A percentile compares a stretch with the other conserved stretches of the same genome.
Conservation (phyloP, 2,329 filamentous ascomycete genomes). For the Alternaria sp. region DNA sequence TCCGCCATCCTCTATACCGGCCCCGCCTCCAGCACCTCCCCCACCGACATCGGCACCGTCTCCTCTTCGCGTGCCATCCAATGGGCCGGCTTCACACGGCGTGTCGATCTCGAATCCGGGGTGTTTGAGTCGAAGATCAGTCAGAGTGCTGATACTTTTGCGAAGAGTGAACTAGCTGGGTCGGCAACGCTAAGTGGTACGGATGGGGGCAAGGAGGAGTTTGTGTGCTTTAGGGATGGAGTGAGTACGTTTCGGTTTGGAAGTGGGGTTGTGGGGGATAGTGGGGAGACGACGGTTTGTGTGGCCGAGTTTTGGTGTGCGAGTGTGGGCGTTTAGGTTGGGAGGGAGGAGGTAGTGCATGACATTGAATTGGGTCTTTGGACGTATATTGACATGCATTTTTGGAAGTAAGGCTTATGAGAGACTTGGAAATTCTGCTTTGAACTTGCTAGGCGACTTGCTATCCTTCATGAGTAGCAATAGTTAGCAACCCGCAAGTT, state of each 20-base stretch:
- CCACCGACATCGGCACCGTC: constrained; percentile 11
- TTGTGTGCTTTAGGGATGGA: constrained; percentile 29
- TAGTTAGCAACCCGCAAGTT: not conserved
- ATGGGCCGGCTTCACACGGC: constrained; percentile 10
- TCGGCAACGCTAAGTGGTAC: constrained; percentile 7
- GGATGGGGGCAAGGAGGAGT: constrained; percentile 13
- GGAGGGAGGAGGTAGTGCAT: not conserved
- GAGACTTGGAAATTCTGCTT: too few relatives aligned
- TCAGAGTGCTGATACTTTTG: constrained; percentile 11
- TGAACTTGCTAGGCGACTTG: not conserved
- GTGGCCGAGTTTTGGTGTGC: constrained; percentile 28
- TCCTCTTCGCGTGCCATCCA: not conserved
- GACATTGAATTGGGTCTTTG: not conserved
- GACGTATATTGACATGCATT: not conserved
- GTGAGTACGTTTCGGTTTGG: constrained; percentile 13
- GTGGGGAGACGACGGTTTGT: constrained; percentile 11
- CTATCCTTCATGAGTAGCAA: not conserved
- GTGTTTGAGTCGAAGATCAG: constrained; percentile 17
- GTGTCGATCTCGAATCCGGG: not conserved
- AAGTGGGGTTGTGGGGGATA: constrained; percentile 2
- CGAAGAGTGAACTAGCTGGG: constrained; percentile 22
- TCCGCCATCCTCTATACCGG: constrained; percentile 18
- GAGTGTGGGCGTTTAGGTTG: constrained; percentile 7
- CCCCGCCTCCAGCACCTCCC: not conserved
- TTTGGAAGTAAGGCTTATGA: not conserved